Evolutionary conservation across 2,329 filamentous ascomycete genomes (phyloP), one percentile per base, ranked within the genome.

Genomic region (Penicillium corylophilum): DNA sequence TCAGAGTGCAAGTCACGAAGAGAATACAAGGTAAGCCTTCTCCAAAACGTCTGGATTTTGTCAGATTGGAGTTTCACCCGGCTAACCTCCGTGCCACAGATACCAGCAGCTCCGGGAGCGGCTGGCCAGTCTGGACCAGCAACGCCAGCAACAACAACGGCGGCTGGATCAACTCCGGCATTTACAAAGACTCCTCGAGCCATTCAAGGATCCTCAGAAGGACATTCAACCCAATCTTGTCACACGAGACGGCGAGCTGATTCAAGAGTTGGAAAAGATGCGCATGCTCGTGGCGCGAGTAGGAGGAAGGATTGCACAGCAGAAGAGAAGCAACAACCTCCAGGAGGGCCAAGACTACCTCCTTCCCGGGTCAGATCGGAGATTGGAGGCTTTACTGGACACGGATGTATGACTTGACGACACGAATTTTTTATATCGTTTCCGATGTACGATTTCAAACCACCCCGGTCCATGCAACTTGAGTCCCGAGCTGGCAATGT

Each of bases 221-320:
- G 77, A 75, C 45, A 74, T 83, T 36, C 80, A 83, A 57, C 79
- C 79, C 2, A 82, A 82, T 55, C 67, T 83, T 22, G 73, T 80
- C 28, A 79, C 77, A 29, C 71, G 72, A 45, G 78, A 82, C 59
- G 76, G 77, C 10, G 76, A 78, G 50, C 65, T 83, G 45, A 70
- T 71, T 12, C 67, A 71, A 15, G 79, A 82, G 60, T 52, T 83
- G 51, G 73, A 75, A 44, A 77, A 74, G 61, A 79, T 77, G 68
- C 69, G 75, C 47, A 75, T 76, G 63, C 64, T 78, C 42, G 65
- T 76, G 44, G 75, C 75, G 24, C 68, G 75, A 36, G 74, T 76
- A 23, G 69, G 68, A 20, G 71, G 66, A 24, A 65, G 71, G 42
- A 59, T 77, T 46, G 59, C 60, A 48, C 68, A 71, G 29, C 62